Conservation (phyloP, 2,329 filamentous ascomycete genomes). For the Sclerotinia borealis region DNA sequence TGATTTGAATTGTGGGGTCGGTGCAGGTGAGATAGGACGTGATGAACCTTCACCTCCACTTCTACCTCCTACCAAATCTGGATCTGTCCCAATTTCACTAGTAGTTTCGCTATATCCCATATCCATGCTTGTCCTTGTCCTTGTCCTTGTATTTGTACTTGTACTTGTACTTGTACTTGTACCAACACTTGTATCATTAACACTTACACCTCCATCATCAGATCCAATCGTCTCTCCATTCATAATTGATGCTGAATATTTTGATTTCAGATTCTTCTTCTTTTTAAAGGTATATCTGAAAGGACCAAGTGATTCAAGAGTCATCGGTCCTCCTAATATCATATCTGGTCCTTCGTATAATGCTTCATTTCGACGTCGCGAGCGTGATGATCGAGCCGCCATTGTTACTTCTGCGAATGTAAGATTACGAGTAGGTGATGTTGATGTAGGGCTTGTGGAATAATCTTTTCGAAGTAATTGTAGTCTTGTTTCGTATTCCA, state of each 20-base stretch:
- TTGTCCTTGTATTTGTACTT: too few species aligned
- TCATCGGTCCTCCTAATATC: conserved; percentile 11
- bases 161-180: not conserved
- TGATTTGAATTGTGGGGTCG: not conserved
- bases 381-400: conserved; percentile 10
- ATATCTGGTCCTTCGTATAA: conserved; percentile 8
- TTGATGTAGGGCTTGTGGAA: not conserved
- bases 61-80: conserved; percentile 9
- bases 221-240: not conserved
- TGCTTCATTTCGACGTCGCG: conserved; percentile 2
- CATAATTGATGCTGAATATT: not conserved
- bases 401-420: conserved; percentile 16
- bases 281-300: conserved; percentile 17
- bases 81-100: conserved; percentile 2
- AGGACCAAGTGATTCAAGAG: conserved; percentile 13
- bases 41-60: conserved; percentile 3
- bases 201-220: not conserved
- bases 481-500: conserved; percentile 3
- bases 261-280: conserved; percentile 11
- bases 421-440: not conserved
- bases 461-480: not conserved
- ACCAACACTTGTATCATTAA: not conserved
- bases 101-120: not conserved
- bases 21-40: not conserved
- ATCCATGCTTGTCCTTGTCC: not conserved